Evolutionary conservation across 148 eudicot species (phyloP).

Genomic region (Amaranthus palmeri): DNA sequence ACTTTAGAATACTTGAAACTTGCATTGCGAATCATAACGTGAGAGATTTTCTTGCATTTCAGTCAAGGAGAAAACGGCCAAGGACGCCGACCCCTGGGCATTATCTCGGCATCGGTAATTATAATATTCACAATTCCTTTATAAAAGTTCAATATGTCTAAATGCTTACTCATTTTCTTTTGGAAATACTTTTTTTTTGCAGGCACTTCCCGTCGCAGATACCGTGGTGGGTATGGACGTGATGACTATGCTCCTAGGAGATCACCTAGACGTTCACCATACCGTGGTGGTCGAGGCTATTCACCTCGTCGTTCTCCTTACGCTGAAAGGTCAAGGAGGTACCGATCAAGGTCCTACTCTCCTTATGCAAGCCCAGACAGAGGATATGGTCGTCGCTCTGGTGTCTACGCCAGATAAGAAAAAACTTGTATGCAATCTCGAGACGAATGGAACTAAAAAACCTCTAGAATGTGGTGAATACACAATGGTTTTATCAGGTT

Average conservation of each 20-base stretch:
- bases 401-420: slow-evolving; percentile 39
- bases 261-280: slow-evolving; percentile 88
- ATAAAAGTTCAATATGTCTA: not conserved
- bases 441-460: not conserved
- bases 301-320: slow-evolving; percentile 78
- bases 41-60: slow-evolving; percentile 31
- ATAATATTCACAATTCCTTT: slow-evolving; percentile 32
- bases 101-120: slow-evolving; percentile 81
- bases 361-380: slow-evolving; percentile 73
- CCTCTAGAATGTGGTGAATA: slow-evolving; percentile 14
- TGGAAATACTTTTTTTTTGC: slow-evolving; percentile 4
- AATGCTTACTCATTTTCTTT: not conserved
- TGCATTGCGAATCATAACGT: slow-evolving; percentile 3
- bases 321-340: slow-evolving; percentile 90
- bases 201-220: slow-evolving; percentile 59
- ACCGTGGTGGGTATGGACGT: slow-evolving; percentile 65
- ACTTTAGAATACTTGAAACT: not conserved
- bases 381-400: slow-evolving; percentile 66
- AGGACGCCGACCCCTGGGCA: slow-evolving; percentile 99
- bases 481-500: too few relatives aligned
- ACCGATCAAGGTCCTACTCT: slow-evolving; percentile 82
- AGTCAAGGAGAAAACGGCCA: slow-evolving; percentile 96
- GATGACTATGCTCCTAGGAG: slow-evolving; percentile 78
- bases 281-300: slow-evolving; percentile 67
- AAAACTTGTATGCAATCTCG: not conserved